A percentile compares a stretch with the other conserved stretches of the same genome.
phyloP scores from a whole-genome alignment of 1,139 yeast species.

The Sugiyamaella grinbergsii region DNA sequence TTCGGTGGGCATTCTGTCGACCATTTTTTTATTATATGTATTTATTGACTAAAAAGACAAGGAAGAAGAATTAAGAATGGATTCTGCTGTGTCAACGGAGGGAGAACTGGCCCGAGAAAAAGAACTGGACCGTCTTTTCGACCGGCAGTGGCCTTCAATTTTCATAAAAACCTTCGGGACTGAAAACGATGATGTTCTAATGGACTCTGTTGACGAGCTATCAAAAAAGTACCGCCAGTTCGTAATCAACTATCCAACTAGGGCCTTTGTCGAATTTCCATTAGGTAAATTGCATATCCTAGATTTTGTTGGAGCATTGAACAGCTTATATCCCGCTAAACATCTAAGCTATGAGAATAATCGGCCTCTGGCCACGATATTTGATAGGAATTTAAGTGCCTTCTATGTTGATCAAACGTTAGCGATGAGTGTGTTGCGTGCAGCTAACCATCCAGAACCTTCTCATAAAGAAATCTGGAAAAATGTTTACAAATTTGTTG shows the following conservation, averaged over 20 bases:
- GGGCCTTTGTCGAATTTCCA: slow-evolving; percentile 17
- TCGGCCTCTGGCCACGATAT: slow-evolving; percentile 9
- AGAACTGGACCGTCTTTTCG: slow-evolving; percentile 10
- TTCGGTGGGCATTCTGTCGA: too few relatives aligned
- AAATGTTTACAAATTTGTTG: slow-evolving; percentile 16
- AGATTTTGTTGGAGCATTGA: slow-evolving; percentile 19
- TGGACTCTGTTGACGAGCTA: slow-evolving; percentile 14
- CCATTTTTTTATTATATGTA: too few relatives aligned
- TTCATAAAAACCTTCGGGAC: background rate
- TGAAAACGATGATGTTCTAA: slow-evolving; percentile 7
- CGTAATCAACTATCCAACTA: slow-evolving; percentile 1
- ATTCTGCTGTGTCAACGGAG: background rate
- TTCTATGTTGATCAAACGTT: slow-evolving; percentile 15
- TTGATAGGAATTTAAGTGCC: slow-evolving; percentile 16
- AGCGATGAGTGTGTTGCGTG: slow-evolving; percentile 8
- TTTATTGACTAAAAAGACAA: background rate
- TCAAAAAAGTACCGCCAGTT: slow-evolving; percentile 14
- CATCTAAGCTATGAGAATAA: slow-evolving; percentile 11
- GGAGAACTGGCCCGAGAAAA: background rate
- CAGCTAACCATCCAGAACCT: slow-evolving; percentile 2
- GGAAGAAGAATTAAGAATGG: background rate
- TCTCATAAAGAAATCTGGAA: slow-evolving; percentile 14
- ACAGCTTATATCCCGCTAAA: slow-evolving; percentile 12
- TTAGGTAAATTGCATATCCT: slow-evolving; percentile 21
- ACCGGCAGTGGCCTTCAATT: slow-evolving; percentile 19